phyloP scores from a whole-genome alignment of 305 asterid genomes.

The Vinca major region DNA sequence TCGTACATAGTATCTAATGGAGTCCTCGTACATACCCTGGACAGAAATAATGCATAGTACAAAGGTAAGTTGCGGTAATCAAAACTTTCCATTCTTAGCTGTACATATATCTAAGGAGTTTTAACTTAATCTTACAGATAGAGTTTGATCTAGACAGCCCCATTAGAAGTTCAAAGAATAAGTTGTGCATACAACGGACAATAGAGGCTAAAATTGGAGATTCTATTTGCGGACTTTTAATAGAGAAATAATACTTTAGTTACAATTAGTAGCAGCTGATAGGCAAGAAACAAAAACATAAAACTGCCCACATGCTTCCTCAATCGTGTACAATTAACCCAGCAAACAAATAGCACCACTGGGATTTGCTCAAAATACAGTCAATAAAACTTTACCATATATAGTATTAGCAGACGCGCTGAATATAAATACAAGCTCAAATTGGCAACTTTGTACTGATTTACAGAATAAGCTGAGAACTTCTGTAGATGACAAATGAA shows the following conservation, averaged over 20 bases:
- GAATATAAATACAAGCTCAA: background rate
- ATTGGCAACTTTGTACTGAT: background rate
- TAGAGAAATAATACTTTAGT: background rate
- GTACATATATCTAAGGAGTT: background rate
- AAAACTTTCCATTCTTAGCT: background rate
- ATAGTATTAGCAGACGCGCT: background rate
- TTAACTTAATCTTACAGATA: background rate
- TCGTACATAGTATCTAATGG: constrained; percentile 91
- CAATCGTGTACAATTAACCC: background rate
- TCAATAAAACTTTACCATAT: background rate
- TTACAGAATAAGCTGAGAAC: background rate
- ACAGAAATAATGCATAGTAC: constrained; percentile 15
- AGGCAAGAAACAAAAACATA: background rate
- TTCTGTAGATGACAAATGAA: background rate
- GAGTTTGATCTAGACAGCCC: background rate
- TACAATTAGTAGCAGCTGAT: background rate
- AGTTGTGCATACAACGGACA: background rate
- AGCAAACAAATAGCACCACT: background rate
- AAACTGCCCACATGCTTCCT: background rate
- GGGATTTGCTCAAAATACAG: background rate
- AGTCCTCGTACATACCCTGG: constrained; percentile 94
- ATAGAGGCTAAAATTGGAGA: background rate
- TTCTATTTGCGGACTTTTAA: background rate
- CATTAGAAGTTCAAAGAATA: background rate
- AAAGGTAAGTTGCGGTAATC: background rate